Conservation (phyloP, 1,284 basidiomycete species). For the Mrakiaceae sp. region DNA sequence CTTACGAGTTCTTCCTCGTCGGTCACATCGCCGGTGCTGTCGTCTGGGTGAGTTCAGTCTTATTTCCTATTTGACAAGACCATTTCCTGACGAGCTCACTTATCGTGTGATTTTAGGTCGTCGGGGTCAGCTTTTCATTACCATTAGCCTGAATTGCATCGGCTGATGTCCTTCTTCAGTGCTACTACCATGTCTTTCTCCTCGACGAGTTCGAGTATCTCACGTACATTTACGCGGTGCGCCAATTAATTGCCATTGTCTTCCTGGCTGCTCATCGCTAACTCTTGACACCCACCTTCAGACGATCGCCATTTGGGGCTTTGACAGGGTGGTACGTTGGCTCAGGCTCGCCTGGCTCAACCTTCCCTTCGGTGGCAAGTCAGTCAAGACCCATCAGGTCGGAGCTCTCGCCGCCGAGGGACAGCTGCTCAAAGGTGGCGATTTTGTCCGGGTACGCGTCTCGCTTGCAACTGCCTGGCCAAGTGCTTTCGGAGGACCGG, state of each 20-base stretch:
- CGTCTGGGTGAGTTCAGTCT: conserved; percentile 17
- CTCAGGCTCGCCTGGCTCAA: conserved; percentile 4
- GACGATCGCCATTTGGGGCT: background rate
- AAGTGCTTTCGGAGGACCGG: conserved; percentile 1
- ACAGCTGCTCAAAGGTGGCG: conserved; percentile 8
- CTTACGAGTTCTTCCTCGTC: conserved; percentile 26
- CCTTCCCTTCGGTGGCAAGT: background rate
- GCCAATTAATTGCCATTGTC: background rate
- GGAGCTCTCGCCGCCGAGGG: conserved; percentile 11
- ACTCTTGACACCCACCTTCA: background rate
- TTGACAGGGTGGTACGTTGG: background rate
- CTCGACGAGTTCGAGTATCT: conserved; percentile 20
- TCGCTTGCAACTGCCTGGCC: conserved; percentile 2
- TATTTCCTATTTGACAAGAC: background rate
- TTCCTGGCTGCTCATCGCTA: background rate
- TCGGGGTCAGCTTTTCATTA: too few relatives aligned
- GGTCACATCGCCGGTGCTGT: conserved; percentile 27
- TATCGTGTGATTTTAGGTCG: background rate
- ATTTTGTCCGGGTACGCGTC: conserved; percentile 18
- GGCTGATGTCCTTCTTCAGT: background rate
- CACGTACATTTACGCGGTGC: background rate
- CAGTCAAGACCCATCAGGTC: background rate
- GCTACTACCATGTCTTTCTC: conserved; percentile 27
- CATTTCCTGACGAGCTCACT: background rate
- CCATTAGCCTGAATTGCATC: too few relatives aligned